phyloP scores from a whole-genome alignment of 345 rosid species.

The Eucalyptus pauciflora region DNA sequence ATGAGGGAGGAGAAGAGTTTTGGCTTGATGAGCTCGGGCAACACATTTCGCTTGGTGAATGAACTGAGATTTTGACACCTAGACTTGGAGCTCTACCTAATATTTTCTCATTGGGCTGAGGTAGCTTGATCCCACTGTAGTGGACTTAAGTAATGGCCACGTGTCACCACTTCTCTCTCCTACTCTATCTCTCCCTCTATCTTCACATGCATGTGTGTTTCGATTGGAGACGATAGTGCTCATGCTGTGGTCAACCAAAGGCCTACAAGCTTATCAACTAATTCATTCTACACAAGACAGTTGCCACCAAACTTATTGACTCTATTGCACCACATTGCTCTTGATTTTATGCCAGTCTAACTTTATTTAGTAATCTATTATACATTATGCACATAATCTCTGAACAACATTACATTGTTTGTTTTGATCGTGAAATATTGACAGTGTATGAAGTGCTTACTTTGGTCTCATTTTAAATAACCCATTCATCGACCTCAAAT shows the following conservation, averaged over 20 bases:
- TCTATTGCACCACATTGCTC: background rate
- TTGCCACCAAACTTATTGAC: background rate
- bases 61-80: too few relatives aligned
- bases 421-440: background rate
- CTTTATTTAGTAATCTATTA: background rate
- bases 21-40: accelerated
- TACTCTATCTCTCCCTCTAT: too few relatives aligned
- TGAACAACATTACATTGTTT: background rate
- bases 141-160: background rate
- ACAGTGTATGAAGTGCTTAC: background rate
- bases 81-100: accelerated
- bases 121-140: background rate
- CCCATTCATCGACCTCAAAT: too few relatives aligned
- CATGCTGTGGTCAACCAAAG: accelerated
- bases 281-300: background rate
- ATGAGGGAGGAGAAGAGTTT: too few relatives aligned
- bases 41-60: too few relatives aligned
- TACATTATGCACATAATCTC: background rate
- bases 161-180: background rate
- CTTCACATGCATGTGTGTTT: too few relatives aligned
- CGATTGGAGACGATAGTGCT: too few relatives aligned
- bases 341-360: background rate
- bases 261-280: background rate
- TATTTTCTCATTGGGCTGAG: accelerated
- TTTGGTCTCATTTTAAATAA: background rate